phyloP scores from a whole-genome alignment of 2,329 filamentous ascomycete species.

The Colletotrichum tanaceti region DNA sequence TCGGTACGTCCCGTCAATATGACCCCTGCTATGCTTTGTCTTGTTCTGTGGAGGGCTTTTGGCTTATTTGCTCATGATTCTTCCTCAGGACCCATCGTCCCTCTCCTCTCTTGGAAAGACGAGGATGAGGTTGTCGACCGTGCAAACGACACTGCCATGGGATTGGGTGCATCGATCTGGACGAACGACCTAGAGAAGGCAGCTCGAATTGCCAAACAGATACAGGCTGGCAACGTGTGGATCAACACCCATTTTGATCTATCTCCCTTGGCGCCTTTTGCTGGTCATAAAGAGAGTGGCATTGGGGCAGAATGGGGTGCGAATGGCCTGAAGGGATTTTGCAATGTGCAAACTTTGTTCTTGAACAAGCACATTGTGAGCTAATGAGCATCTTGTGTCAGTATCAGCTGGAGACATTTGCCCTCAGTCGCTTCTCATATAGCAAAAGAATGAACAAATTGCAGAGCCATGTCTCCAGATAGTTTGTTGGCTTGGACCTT shows the following conservation, averaged over 20 bases:
- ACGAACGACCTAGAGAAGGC: constrained; percentile 64
- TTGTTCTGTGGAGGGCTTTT: too few species aligned
- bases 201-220: constrained; percentile 61
- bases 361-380: constrained; percentile 36
- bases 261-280: constrained; percentile 50
- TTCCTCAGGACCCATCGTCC: constrained; percentile 68
- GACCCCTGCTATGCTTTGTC: too few species aligned
- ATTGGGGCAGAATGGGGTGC: constrained; percentile 56
- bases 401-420: too few species aligned
- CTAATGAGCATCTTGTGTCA: neutral
- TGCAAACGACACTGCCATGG: constrained; percentile 65
- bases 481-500: too few species aligned
- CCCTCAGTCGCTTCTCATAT: too few species aligned
- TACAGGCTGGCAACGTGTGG: constrained; percentile 68
- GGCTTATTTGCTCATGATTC: neutral
- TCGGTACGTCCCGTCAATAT: neutral
- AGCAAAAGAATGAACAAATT: too few species aligned
- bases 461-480: too few species aligned
- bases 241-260: constrained; percentile 59
- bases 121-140: constrained; percentile 69
- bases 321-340: constrained; percentile 52
- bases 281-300: constrained; percentile 58
- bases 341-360: constrained; percentile 46
- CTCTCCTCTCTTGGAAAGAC: constrained; percentile 69
- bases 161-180: constrained; percentile 69